These are phyloP conservation scores for Leucoagaricus sp. DNA, from an alignment of 1,284 basidiomycete genomes.

Conservation along the genomic window DNA sequence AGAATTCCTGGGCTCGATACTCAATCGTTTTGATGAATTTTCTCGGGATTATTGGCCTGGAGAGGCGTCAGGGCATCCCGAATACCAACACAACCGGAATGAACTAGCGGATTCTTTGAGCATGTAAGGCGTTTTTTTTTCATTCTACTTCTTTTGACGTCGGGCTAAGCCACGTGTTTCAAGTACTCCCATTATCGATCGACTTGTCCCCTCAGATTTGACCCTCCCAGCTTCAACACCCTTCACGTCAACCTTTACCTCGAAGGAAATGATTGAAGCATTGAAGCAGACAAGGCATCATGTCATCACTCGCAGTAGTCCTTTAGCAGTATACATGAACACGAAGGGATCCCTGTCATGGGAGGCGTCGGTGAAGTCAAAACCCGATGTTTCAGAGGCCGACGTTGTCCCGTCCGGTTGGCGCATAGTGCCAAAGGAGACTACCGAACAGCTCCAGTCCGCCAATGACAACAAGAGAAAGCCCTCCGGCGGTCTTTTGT, in stretches of 20 bases:
- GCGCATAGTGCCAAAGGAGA: conserved; percentile 43
- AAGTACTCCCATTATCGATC: conserved; percentile 32
- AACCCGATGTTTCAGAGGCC: conserved; percentile 48
- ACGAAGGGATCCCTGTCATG: conserved; percentile 73
- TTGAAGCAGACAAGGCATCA: conserved; percentile 63
- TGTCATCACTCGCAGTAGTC: conserved; percentile 53
- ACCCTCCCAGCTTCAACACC: conserved; percentile 43
- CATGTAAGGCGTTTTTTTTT: conserved; percentile 54
- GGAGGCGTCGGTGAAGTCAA: conserved; percentile 65
- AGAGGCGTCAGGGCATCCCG: conserved; percentile 21
- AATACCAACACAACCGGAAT: conserved; percentile 33
- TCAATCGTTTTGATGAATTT: conserved; percentile 53
- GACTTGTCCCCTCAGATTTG: conserved; percentile 44
- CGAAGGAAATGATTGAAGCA: conserved; percentile 58
- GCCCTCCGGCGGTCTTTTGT: conserved; percentile 56
- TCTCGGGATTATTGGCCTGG: conserved; percentile 51
- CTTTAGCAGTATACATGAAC: conserved; percentile 61
- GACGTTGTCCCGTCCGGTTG: conserved; percentile 64
- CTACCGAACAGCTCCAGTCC: conserved; percentile 21
- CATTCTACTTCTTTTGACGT: conserved; percentile 1
- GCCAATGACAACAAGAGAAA: conserved; percentile 49
- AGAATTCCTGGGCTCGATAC: conserved; percentile 57
- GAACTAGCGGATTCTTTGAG: conserved; percentile 46
- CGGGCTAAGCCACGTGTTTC: conserved; percentile 19
- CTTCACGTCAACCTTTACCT: conserved; percentile 55